Base-by-base conservation (phyloP, 2,329 filamentous ascomycete genomes). In the Aspergillus sclerotialis region DNA sequence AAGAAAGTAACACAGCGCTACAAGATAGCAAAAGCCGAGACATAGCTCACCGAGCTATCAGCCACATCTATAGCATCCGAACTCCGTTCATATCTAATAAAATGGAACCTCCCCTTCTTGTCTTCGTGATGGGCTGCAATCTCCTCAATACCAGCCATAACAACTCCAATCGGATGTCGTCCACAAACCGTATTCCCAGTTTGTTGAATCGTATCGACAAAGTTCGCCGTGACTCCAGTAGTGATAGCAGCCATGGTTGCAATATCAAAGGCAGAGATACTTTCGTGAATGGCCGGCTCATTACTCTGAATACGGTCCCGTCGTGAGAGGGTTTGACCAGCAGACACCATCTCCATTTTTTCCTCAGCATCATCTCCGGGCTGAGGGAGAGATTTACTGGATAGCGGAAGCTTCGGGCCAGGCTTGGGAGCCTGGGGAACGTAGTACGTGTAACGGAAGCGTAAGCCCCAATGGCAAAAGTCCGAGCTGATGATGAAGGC, bases 101-200 rank as follows among this genome's bases (percentile, higher is more conserved):
- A 87, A 48, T 74, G 78, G 61, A 96, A 93, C 33, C 58, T 70
- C 4, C 76, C 69, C 38, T 62, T 63, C 34, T 50, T 50, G 42
- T 59, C 55, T 7, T 57, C 56, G 16, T 52, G 47, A 33, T 68
- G 63, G 14, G 59, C 55, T 1, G 64, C 59, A 19, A 85, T 55
- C 31, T 70, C 64, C 63, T 95, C 89, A 40, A 96, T 61, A 0
- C 83, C 88, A 1, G 89, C 87, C 86, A 98, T 88, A 24, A 84
- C 75, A 4, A 96, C 82, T 0, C 92, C 89, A 49, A 98, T 96
- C 0, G 92, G 92, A 65, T 98, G 92, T 31, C 90, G 73, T 3
- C 92, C 92, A 53, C 92, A 98, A 0, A 98, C 86, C 0, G 92
- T 95, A 50, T 98, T 98, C 10, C 77, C 76, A 0, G 90, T 96